A percentile compares a stretch with the other conserved stretches of the same genome.
Conservation (phyloP, 352 stramenopile genomes). For the Blastocystis sp. region DNA sequence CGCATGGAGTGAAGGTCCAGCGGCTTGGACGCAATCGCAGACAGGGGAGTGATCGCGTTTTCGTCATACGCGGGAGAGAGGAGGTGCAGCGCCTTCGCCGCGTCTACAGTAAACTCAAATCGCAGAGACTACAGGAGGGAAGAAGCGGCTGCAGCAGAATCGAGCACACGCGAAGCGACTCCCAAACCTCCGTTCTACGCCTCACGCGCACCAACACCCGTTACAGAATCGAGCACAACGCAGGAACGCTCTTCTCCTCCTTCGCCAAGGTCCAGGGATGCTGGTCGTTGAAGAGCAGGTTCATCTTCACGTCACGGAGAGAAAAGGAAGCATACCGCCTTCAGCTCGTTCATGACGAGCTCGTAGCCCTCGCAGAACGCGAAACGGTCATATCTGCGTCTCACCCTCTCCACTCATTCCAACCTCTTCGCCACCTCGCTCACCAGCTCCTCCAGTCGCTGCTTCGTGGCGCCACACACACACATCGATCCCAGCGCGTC, state of each 20-base stretch:
- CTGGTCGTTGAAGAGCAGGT: constrained; percentile 56
- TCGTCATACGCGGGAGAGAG: background rate
- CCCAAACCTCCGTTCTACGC: constrained; percentile 47
- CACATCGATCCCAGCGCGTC: too few species aligned
- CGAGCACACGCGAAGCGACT: constrained; percentile 73
- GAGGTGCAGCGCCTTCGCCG: constrained; percentile 3
- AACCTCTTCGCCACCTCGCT: background rate
- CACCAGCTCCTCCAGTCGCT: background rate
- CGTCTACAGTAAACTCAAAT: background rate
- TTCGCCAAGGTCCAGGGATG: constrained; percentile 63
- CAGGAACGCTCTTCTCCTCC: background rate
- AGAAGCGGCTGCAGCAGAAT: constrained; percentile 75
- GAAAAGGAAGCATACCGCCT: background rate
- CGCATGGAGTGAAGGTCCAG: background rate
- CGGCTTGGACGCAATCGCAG: background rate
- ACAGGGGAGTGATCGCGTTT: background rate
- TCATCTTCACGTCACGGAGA: background rate
- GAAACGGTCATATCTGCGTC: constrained; percentile 33
- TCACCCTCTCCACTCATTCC: too few species aligned
- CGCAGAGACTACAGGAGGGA: constrained; percentile 34
- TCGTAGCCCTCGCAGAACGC: constrained; percentile 8
- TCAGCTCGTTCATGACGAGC: constrained; percentile 15
- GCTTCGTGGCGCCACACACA: background rate
- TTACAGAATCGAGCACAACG: constrained; percentile 18
- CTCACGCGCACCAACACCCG: background rate